Evolutionary conservation across 805 yeast species (phyloP).

Genomic region (Cephaloascus albidus): DNA sequence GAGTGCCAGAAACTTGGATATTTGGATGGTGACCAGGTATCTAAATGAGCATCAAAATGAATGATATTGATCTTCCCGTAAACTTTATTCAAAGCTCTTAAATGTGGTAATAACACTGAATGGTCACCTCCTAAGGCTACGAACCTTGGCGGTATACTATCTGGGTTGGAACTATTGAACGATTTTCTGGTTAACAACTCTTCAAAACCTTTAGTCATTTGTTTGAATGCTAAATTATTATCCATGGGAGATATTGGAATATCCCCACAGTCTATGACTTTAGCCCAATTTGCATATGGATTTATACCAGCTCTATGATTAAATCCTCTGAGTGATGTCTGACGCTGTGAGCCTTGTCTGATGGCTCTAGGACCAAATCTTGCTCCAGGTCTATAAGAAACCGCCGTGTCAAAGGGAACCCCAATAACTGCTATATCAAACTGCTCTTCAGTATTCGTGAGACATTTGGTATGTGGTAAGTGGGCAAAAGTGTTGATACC

Average conservation of each 20-base stretch:
- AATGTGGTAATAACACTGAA: constrained; percentile 62
- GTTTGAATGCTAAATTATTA: constrained; percentile 39
- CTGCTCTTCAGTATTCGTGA: constrained; percentile 30
- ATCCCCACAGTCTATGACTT: constrained; percentile 46
- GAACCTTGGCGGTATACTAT: constrained; percentile 42
- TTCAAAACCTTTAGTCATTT: constrained; percentile 44
- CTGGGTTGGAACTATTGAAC: constrained; percentile 5
- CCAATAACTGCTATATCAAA: constrained; percentile 73
- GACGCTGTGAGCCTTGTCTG: constrained; percentile 62
- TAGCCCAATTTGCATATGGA: constrained; percentile 42
- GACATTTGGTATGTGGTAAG: constrained; percentile 49
- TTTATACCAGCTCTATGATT: constrained; percentile 53
- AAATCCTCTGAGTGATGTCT: constrained; percentile 58
- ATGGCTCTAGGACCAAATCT: constrained; percentile 76
- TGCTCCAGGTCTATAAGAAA: constrained; percentile 72
- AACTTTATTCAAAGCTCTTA: constrained; percentile 49
- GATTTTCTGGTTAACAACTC: constrained; percentile 35
- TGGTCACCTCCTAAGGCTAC: constrained; percentile 82
- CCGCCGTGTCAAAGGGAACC: constrained; percentile 79
- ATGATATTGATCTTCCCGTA: constrained; percentile 67
- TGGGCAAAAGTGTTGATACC: constrained; percentile 73
- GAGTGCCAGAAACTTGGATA: constrained; percentile 58
- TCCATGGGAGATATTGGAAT: constrained; percentile 55
- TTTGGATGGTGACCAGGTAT: constrained; percentile 70
- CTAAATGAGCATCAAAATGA: constrained; percentile 82